Conservation (phyloP, 257 asterid genomes). For the Plantago elongata region DNA sequence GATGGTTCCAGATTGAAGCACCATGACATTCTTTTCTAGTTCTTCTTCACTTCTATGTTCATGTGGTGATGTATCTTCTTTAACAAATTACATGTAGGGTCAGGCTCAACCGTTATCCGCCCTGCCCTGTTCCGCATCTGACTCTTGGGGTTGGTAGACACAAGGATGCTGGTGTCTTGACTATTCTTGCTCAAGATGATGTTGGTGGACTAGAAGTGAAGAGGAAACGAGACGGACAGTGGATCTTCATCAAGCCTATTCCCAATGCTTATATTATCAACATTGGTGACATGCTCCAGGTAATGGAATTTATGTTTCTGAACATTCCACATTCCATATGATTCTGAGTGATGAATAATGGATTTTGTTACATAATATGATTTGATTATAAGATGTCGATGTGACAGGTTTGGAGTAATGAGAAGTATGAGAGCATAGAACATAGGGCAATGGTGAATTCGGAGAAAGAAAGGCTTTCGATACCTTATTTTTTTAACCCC, state of each 20-base stretch:
- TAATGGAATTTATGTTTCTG: background rate
- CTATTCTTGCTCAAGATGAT: constrained; percentile 28
- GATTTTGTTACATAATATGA: too few species aligned
- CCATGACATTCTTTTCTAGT: too few species aligned
- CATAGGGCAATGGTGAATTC: constrained; percentile 22
- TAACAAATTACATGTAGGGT: constrained; percentile 46
- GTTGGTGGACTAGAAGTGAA: constrained; percentile 56
- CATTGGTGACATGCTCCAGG: constrained; percentile 54
- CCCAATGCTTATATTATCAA: constrained; percentile 50
- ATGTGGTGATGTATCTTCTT: too few species aligned
- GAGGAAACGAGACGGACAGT: constrained; percentile 50
- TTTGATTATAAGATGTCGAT: too few species aligned
- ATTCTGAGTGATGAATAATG: too few species aligned
- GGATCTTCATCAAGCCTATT: constrained; percentile 49
- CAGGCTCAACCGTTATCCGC: constrained; percentile 64
- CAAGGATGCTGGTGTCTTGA: constrained; percentile 49
- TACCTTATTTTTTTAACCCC: constrained; percentile 28
- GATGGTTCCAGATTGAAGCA: too few species aligned
- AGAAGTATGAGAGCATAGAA: too few species aligned
- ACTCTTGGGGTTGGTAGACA: constrained; percentile 77
- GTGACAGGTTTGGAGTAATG: too few species aligned
- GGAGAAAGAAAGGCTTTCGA: constrained; percentile 23
- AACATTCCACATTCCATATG: too few species aligned
- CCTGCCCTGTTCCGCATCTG: constrained; percentile 59
- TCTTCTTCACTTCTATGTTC: too few species aligned